A percentile compares a stretch with the other conserved stretches of the same genome.
These are phyloP conservation scores for Fusarium sp. DNA, from an alignment of 2,329 filamentous ascomycete genomes.

Conservation along the genomic window DNA sequence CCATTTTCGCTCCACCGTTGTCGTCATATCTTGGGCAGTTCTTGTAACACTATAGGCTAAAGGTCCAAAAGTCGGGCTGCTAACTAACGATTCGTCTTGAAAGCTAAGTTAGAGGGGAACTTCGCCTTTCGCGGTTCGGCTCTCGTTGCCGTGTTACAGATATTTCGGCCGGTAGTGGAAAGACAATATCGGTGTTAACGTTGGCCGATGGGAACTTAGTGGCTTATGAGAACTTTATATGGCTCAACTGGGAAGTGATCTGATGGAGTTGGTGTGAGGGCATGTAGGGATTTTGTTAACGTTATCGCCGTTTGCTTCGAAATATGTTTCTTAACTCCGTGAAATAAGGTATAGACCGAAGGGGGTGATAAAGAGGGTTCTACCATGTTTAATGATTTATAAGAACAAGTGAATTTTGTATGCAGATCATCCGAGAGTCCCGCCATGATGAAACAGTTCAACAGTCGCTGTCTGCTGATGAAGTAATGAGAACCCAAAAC, in stretches of 20 bases:
- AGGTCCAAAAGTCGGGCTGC: not conserved
- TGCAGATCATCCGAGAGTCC: not conserved
- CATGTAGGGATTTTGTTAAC: not conserved
- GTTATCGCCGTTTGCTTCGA: not conserved
- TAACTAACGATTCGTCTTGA: not conserved
- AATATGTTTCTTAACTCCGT: not conserved
- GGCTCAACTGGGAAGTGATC: not conserved
- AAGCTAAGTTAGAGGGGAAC: not conserved
- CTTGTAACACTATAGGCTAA: slow-evolving; percentile 20
- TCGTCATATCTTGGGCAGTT: slow-evolving; percentile 22
- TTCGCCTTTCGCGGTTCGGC: slow-evolving; percentile 23
- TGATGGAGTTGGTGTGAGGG: not conserved
- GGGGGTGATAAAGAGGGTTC: not conserved
- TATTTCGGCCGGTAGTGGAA: slow-evolving; percentile 7
- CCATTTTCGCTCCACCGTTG: slow-evolving; percentile 20
- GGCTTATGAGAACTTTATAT: too few relatives aligned
- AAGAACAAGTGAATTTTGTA: not conserved
- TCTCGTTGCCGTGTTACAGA: slow-evolving; percentile 23
- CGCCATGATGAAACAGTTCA: not conserved
- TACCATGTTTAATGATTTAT: not conserved
- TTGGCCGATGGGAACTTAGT: not conserved
- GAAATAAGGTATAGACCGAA: not conserved
- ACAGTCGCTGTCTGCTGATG: not conserved
- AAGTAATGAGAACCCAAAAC: not conserved
- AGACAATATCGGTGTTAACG: not conserved